These are phyloP conservation scores for Microbotryum lychnidis-dioicae DNA, from an alignment of 1,284 basidiomycete species.

Conservation along the genomic window DNA sequence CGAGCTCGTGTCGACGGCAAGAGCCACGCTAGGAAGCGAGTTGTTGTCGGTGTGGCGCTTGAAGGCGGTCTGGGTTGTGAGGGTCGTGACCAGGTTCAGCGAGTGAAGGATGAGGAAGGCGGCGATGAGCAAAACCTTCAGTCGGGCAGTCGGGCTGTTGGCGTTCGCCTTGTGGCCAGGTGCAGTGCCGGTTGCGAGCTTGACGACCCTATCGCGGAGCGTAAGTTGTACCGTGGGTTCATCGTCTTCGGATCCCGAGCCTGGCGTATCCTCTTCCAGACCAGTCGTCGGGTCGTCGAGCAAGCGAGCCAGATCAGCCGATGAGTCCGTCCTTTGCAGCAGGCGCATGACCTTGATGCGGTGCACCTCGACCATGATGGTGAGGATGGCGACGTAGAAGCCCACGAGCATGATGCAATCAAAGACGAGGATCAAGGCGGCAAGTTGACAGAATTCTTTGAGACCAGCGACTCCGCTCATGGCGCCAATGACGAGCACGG, in stretches of 20 bases:
- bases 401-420: slow-evolving; percentile 86
- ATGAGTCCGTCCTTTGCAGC: slow-evolving; percentile 36
- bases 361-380: slow-evolving; percentile 86
- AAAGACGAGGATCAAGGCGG: slow-evolving; percentile 71
- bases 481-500: slow-evolving; percentile 78
- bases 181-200: slow-evolving; percentile 29
- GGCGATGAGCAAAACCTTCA: slow-evolving; percentile 83
- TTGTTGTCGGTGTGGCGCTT: slow-evolving; percentile 46
- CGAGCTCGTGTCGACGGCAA: slow-evolving; percentile 40
- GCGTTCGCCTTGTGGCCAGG: slow-evolving; percentile 42
- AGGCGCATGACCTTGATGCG: slow-evolving; percentile 53
- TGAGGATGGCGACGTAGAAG: slow-evolving; percentile 80
- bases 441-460: slow-evolving; percentile 89
- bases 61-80: slow-evolving; percentile 64
- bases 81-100: slow-evolving; percentile 85
- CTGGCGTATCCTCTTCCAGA: slow-evolving; percentile 29
- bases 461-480: slow-evolving; percentile 81
- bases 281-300: slow-evolving; percentile 33
- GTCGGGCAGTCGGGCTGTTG: slow-evolving; percentile 71
- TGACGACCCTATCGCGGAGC: slow-evolving; percentile 26
- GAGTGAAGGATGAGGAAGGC: slow-evolving; percentile 83
- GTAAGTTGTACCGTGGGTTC: slow-evolving; percentile 12
- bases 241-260: slow-evolving; percentile 28
- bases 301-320: slow-evolving; percentile 32
- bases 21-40: slow-evolving; percentile 10